Evolutionary conservation across 148 eudicot genomes (phyloP), one percentile per base, ranked within the genome.

Genomic region (Fagopyrum tataricum): DNA sequence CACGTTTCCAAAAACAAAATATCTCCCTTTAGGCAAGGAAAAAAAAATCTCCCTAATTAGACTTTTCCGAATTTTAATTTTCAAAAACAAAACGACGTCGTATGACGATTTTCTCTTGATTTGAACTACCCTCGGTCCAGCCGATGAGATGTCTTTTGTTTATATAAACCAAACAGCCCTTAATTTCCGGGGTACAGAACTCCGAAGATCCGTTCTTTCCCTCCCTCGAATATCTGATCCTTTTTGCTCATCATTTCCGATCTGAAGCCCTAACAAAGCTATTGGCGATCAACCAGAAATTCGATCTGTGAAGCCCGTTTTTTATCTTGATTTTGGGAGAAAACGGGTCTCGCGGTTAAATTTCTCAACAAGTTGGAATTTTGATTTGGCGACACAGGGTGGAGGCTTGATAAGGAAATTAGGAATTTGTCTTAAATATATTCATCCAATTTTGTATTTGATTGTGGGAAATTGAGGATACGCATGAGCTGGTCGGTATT

Each of bases 401-500:
- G n/a, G 43, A 39, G 5, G 42, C 37, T 3, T 3, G 64, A 58
- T 58, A 7, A 37, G 64, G 39, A 31, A 31, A 61, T 11, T 71
- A 21, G 72, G 48, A 48, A 7, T 68, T 17, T 44, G 37, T 31
- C 37, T 31, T 31, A 31, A 31, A 31, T 31, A 31, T 3, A 3
- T 31, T 31, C 20, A 31, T 20, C 44, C 72, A 14, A 46, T 70
- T 43, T 42, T 31, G 1, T 1, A 31, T 42, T 46, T 37, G 51
- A 37, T 18, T 70, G 43, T 37, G 66, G 66, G 26, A 13, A 31
- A 31, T 31, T 31, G 72, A 70, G 17, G 51, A 70, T 70, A 87
- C 97, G 97, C 86, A 92, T 92, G 96, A 92, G 87, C 89, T 84
- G 91, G 76, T 85, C 78, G 78, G 81, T 79, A 71, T 81, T 78